Base-by-base conservation (phyloP, 805 yeast genomes). In the Tetrapisispora nanseiensis region DNA sequence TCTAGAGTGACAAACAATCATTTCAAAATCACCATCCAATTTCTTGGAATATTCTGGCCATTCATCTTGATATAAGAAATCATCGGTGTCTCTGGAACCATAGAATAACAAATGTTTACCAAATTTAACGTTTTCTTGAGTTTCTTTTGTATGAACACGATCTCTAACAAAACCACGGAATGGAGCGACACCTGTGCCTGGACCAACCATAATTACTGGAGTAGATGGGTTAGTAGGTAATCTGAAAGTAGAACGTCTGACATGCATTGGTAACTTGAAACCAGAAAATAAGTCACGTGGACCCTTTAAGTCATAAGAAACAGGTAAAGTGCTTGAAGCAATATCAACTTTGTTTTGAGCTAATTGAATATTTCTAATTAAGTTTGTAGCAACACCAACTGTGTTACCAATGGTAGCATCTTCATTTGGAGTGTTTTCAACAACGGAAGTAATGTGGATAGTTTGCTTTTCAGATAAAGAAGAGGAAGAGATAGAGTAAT, bases 141-240 rank as follows among this genome's bases (percentile, higher is more conserved):
- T 61, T 44, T 69, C 69, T 11, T 66, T 66, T 56, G 69, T 75
- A 31, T 67, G 61, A n/a, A 80, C 83, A 56, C 89, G 81, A 61
- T 90, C 98, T 68, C 94, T 80, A 29, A 90, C 65, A 52, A 90
- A 90, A 3, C 95, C 98, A 68, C 98, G 80, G 71, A 92, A 86
- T 47, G 98, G 98, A 9, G 98, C 97, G 39, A 90, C 90, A 63
- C 98, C 98, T 3, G 98, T 92, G 50, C 98, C 98, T 36, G 98
- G 97, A 23, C 98, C 98, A 56, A 90, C 74, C 82, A 89, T 76
- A 54, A 90, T 86, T 19, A 90, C 73, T 15, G 97, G 97, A 26
- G 80, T 77, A 3, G 75, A 64, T 26, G 94, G 82, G 58, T 86
- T 85, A 7, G 87, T 72, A 18, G 98, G 98, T 49, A 92, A 72